Evolutionary conservation across 1,284 basidiomycete species (phyloP).

Genomic region (Kwoniella shivajii): DNA sequence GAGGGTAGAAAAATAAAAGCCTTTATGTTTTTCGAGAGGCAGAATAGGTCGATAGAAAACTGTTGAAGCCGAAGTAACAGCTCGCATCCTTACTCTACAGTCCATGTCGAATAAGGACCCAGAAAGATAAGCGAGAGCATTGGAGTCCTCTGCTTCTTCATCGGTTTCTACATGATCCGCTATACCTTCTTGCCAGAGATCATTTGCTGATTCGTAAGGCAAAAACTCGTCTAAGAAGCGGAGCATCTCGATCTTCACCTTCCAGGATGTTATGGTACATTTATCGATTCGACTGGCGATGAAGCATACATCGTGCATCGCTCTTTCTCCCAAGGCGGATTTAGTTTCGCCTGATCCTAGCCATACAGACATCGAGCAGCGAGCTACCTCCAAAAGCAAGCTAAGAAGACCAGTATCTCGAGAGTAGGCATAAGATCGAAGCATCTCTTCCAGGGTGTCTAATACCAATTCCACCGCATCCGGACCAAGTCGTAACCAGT

Average conservation of each 20-base stretch:
- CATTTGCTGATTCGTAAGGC: constrained; percentile 59
- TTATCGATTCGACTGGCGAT: constrained; percentile 58
- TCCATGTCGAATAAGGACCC: constrained; percentile 70
- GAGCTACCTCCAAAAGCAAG: constrained; percentile 65
- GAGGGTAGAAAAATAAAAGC: constrained; percentile 31
- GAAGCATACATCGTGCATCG: constrained; percentile 61
- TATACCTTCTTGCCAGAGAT: constrained; percentile 30
- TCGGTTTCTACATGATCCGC: constrained; percentile 31
- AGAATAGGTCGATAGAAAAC: constrained; percentile 36
- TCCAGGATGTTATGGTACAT: constrained; percentile 65
- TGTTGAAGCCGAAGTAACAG: constrained; percentile 64
- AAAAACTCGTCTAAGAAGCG: constrained; percentile 71
- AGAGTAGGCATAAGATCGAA: constrained; percentile 64
- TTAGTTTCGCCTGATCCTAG: constrained; percentile 52
- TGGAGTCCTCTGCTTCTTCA: constrained; percentile 15
- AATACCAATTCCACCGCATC: constrained; percentile 63
- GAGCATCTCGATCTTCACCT: constrained; percentile 65
- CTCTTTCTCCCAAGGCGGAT: constrained; percentile 57
- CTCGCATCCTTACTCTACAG: constrained; percentile 80
- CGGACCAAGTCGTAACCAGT: constrained; percentile 61
- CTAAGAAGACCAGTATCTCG: constrained; percentile 62
- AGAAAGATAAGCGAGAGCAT: constrained; percentile 57
- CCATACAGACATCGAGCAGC: constrained; percentile 70
- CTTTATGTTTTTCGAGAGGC: constrained; percentile 16
- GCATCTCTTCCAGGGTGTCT: constrained; percentile 60